Evolutionary conservation across 768 basidiomycete species (phyloP).

Genomic region (Mycena venus): DNA sequence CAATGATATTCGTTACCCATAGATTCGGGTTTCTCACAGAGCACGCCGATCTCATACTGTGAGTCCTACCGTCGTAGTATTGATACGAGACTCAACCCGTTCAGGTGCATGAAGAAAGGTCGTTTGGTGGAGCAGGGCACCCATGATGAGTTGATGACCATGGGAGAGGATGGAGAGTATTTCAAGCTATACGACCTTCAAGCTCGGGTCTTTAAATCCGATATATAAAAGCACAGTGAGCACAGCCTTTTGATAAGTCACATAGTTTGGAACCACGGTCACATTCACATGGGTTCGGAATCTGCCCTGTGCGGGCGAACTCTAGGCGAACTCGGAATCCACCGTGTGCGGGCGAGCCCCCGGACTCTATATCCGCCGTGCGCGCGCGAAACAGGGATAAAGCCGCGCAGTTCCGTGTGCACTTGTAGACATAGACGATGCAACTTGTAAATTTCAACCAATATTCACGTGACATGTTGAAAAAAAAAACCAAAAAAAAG

Average conservation of each 20-base stretch:
- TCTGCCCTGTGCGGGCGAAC: too few relatives aligned
- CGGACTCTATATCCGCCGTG: too few relatives aligned
- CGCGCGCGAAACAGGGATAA: too few relatives aligned
- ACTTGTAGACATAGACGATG: not conserved
- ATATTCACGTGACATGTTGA: not conserved
- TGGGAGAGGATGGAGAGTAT: slow-evolving; percentile 29
- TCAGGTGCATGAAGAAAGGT: slow-evolving; percentile 56
- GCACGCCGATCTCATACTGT: slow-evolving; percentile 54
- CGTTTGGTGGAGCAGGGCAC: slow-evolving; percentile 46
- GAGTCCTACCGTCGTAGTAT: slow-evolving; percentile 5
- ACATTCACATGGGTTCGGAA: too few relatives aligned
- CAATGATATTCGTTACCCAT: slow-evolving; percentile 55
- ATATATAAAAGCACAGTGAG: too few relatives aligned
- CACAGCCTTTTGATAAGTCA: too few relatives aligned
- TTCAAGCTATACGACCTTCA: slow-evolving; percentile 29
- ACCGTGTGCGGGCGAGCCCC: too few relatives aligned
- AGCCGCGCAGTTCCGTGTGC: too few relatives aligned
- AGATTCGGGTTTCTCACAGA: slow-evolving; percentile 54
- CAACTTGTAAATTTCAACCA: slow-evolving; percentile 8
- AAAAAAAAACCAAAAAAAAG: not conserved
- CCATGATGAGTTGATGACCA: slow-evolving; percentile 48
- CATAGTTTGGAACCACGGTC: too few relatives aligned
- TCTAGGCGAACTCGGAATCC: too few relatives aligned
- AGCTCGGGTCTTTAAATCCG: slow-evolving; percentile 51
- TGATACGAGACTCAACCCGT: not conserved